Evolutionary conservation across 164 flowering plant genomes (phyloP), one percentile per base, ranked within the genome.

Genomic region (Paratinospora sagittata): DNA sequence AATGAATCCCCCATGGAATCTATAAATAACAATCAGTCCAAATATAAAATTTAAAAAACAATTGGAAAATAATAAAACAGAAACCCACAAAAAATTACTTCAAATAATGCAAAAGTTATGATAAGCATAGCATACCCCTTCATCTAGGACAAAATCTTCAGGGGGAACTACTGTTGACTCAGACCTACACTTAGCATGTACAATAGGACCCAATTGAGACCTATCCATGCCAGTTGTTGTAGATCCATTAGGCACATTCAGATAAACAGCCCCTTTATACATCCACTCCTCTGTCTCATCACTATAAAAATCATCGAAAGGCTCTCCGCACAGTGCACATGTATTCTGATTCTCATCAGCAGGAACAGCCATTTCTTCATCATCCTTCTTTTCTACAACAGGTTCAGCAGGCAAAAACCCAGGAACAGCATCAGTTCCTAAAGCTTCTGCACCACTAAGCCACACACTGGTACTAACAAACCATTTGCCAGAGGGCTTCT

Each of bases 231-330:
- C 92, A 17, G 67, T 74, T 55, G 27, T 16, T 57, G 78, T 77
- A 62, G 82, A 76, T 66, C 96, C 97, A 76, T 73, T 77, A 7
- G 91, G 87, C 21, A 85, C 91, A 85, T 90, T 88, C 87, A 88
- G 67, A 78, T 90, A 93, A 8, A 93, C 91, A 70, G 99, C 93
- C 26, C 98, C 99, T 83, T 68, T 91, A 73, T 92, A 96, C 99
- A 96, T 91, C 99, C 99, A 96, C 71, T 90, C 97, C 70, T 96
- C 99, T 2, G 86, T 89, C 58, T 96, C 99, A 72, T 92, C 95
- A 76, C 98, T 88, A 68, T 89, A 96, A 72, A 90, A 96, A 74
- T 96, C 95, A 61, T 89, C 92, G 81, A 96, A 96, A 71, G 89
- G 85, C 73, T 96, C 99, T 49, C 97, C 97, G 81, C 99, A 96